phyloP scores from a whole-genome alignment of 805 yeast species.

The Nakazawaea ambrosiae region DNA sequence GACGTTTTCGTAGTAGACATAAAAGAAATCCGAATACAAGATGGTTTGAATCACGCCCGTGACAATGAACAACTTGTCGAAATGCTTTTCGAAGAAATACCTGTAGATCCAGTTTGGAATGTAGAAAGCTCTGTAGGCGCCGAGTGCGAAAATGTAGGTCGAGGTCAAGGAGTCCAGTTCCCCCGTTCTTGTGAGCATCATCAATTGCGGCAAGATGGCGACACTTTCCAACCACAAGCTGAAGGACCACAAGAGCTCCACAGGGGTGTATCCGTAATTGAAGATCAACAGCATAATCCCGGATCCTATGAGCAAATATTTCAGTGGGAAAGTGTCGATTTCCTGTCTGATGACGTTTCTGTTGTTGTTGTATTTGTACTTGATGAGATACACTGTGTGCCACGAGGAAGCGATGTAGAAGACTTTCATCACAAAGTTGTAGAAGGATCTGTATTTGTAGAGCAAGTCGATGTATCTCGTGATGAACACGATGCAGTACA shows the following conservation, averaged over 20 bases:
- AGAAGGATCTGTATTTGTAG: constrained; percentile 52
- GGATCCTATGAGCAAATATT: constrained; percentile 62
- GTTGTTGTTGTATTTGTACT: constrained; percentile 48
- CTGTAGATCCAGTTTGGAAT: constrained; percentile 95
- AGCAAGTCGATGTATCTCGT: constrained; percentile 68
- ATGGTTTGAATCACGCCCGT: constrained; percentile 85
- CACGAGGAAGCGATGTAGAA: constrained; percentile 70
- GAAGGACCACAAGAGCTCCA: constrained; percentile 79
- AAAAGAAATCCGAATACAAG: constrained; percentile 92
- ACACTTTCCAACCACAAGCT: constrained; percentile 89
- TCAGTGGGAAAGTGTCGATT: constrained; percentile 60
- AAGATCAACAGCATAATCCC: constrained; percentile 51
- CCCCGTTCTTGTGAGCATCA: constrained; percentile 83
- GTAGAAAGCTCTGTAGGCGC: constrained; percentile 82
- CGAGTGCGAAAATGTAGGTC: constrained; percentile 92
- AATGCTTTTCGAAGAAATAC: constrained; percentile 52
- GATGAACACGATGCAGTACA: constrained; percentile 67
- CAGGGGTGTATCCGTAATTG: constrained; percentile 53
- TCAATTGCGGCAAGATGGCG: constrained; percentile 89
- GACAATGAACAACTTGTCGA: constrained; percentile 63
- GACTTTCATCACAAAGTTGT: constrained; percentile 76
- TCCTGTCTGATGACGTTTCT: constrained; percentile 45
- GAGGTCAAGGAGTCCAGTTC: constrained; percentile 81
- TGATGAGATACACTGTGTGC: constrained; percentile 71
- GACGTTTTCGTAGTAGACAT: constrained; percentile 77